Evolutionary conservation across 768 basidiomycete genomes (phyloP).

Genomic region (Boletus barrowsii): DNA sequence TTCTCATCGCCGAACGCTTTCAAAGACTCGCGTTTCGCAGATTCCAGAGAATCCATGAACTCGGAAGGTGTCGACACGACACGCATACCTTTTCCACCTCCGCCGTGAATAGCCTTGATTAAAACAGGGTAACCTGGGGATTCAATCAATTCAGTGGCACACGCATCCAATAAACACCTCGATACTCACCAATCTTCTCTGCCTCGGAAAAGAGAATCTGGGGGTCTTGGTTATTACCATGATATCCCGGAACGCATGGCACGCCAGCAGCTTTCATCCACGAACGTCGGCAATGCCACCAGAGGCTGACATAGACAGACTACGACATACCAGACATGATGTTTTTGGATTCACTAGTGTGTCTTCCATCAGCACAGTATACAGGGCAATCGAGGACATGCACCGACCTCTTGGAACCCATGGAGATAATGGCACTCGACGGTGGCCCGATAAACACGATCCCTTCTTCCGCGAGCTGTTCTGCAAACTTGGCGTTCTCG

Average conservation of each 20-base stretch:
- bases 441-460: slow-evolving; percentile 92
- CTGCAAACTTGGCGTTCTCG: slow-evolving; percentile 84
- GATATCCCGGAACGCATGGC: slow-evolving; percentile 93
- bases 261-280: slow-evolving; percentile 69
- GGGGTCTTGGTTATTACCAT: slow-evolving; percentile 77
- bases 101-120: slow-evolving; percentile 96
- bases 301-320: neutral
- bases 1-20: slow-evolving; percentile 87
- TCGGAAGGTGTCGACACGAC: slow-evolving; percentile 63
- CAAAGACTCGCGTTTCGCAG: slow-evolving; percentile 85
- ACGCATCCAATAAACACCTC: neutral
- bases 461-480: slow-evolving; percentile 68
- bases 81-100: slow-evolving; percentile 96
- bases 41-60: slow-evolving; percentile 76
- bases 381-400: neutral
- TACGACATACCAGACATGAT: slow-evolving; percentile 73
- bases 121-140: slow-evolving; percentile 77
- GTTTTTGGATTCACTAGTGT: slow-evolving; percentile 84
- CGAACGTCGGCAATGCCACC: slow-evolving; percentile 2
- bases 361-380: neutral
- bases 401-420: slow-evolving; percentile 90
- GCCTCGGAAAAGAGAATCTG: slow-evolving; percentile 68
- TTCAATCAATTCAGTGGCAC: neutral
- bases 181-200: slow-evolving; percentile 55
- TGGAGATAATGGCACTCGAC: slow-evolving; percentile 80